Conservation (phyloP, 306 rosid genomes). For the Gillenia trifoliata region DNA sequence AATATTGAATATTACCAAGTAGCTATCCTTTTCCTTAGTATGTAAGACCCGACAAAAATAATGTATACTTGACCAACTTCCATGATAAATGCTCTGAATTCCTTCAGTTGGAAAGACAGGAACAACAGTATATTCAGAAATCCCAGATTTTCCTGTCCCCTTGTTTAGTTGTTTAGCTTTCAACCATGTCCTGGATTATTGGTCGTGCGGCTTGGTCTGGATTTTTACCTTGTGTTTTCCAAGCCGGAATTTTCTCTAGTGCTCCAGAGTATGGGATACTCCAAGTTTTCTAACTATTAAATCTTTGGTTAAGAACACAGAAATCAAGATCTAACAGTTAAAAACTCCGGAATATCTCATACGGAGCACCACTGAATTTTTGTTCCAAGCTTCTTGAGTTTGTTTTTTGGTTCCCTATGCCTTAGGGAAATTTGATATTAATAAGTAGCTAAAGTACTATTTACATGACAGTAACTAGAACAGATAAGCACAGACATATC, state of each 20-base stretch:
- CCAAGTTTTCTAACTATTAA: no score
- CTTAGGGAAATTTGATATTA: no score
- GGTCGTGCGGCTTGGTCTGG: background rate
- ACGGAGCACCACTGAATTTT: background rate
- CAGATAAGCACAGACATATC: background rate
- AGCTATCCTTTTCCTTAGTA: background rate
- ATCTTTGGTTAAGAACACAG: no score
- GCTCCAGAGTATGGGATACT: background rate
- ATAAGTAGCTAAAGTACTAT: no score
- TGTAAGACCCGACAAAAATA: background rate
- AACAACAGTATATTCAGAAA: background rate
- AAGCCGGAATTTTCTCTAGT: background rate
- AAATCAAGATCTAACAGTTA: no score
- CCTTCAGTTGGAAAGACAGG: background rate
- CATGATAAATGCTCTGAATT: background rate
- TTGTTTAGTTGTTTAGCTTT: background rate
- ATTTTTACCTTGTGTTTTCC: background rate
- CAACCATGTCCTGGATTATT: background rate
- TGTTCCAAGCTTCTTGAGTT: no score
- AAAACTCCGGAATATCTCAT: no score
- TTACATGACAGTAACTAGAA: background rate
- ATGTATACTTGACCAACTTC: background rate
- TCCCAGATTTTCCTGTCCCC: background rate
- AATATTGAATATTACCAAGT: background rate
- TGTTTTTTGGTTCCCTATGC: no score